These are phyloP conservation scores for Beauveria rudraprayagi DNA, from an alignment of 2,329 filamentous ascomycete species.

Conservation along the genomic window DNA sequence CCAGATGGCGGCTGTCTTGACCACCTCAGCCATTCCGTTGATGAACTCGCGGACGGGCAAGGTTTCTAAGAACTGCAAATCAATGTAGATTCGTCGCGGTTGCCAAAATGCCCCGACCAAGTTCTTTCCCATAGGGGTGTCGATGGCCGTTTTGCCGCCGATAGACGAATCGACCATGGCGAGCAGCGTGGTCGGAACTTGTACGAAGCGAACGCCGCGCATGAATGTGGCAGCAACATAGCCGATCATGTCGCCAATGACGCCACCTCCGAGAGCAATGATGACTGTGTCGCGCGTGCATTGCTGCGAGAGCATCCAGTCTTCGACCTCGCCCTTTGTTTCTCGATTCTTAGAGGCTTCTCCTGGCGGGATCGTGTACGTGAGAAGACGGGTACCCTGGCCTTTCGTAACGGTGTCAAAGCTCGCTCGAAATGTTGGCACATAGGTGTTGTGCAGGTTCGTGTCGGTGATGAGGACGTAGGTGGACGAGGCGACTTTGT, in stretches of 20 bases:
- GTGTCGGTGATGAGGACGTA: slow-evolving; percentile 97
- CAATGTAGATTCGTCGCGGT: slow-evolving; percentile 87
- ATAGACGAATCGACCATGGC: slow-evolving; percentile 99
- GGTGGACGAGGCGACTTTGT: slow-evolving; percentile 72
- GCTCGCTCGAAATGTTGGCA: slow-evolving; percentile 57
- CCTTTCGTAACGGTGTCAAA: slow-evolving; percentile 24
- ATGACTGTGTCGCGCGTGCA: slow-evolving; percentile 94
- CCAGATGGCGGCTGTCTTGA: slow-evolving; percentile 97
- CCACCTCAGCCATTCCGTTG: slow-evolving; percentile 97
- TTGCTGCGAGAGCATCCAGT: slow-evolving; percentile 89
- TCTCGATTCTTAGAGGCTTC: slow-evolving; percentile 89
- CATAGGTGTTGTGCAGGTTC: slow-evolving; percentile 75
- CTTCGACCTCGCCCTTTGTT: slow-evolving; percentile 92
- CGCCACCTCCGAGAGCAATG: slow-evolving; percentile 87
- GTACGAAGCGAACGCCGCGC: slow-evolving; percentile 91
- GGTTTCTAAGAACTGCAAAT: slow-evolving; percentile 84
- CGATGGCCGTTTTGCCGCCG: slow-evolving; percentile 96
- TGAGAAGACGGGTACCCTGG: slow-evolving; percentile 59
- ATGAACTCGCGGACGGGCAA: slow-evolving; percentile 88
- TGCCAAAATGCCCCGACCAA: slow-evolving; percentile 96
- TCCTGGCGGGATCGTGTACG: slow-evolving; percentile 80
- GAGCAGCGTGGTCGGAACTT: slow-evolving; percentile 89
- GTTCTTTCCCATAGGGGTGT: slow-evolving; percentile 93
- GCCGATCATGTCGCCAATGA: slow-evolving; percentile 96
- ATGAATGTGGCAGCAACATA: slow-evolving; percentile 98